Evolutionary conservation across 2,329 filamentous ascomycete genomes (phyloP).

Genomic region (Exserohilum rostratum): DNA sequence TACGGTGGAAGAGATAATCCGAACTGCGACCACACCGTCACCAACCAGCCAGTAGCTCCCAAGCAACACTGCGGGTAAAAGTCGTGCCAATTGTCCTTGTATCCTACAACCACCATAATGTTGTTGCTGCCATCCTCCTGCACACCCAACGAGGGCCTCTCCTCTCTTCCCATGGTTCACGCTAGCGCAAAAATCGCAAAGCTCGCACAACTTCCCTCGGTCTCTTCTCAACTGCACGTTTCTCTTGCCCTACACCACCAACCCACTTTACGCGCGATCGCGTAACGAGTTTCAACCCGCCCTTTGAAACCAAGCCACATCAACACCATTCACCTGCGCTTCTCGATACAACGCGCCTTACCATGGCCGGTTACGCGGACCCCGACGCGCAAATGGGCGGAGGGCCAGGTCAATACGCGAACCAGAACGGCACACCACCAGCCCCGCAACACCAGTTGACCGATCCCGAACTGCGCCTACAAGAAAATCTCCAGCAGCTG

Average conservation of each 20-base stretch:
- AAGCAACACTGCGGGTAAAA: conserved; percentile 18
- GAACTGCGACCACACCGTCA: conserved; percentile 35
- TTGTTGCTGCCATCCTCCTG: conserved; percentile 16
- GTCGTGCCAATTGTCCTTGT: conserved; percentile 3
- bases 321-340: background rate
- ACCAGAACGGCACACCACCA: conserved; percentile 45
- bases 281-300: conserved; percentile 15
- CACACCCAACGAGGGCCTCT: conserved; percentile 11
- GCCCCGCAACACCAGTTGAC: conserved; percentile 40
- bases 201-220: conserved; percentile 40
- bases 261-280: conserved; percentile 26
- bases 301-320: background rate
- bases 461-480: conserved; percentile 43
- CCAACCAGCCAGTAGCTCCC: conserved; percentile 9
- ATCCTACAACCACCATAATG: conserved; percentile 16
- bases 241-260: conserved; percentile 28
- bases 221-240: conserved; percentile 25
- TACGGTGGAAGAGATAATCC: conserved; percentile 36
- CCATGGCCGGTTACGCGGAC: conserved; percentile 45
- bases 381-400: conserved; percentile 44
- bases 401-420: conserved; percentile 41
- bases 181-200: conserved; percentile 45
- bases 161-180: conserved; percentile 22
- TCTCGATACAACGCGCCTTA: conserved; percentile 23
- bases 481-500: conserved; percentile 46